These are phyloP conservation scores for Ogataea glucozyma DNA, from an alignment of 805 yeast genomes.

Conservation along the genomic window DNA sequence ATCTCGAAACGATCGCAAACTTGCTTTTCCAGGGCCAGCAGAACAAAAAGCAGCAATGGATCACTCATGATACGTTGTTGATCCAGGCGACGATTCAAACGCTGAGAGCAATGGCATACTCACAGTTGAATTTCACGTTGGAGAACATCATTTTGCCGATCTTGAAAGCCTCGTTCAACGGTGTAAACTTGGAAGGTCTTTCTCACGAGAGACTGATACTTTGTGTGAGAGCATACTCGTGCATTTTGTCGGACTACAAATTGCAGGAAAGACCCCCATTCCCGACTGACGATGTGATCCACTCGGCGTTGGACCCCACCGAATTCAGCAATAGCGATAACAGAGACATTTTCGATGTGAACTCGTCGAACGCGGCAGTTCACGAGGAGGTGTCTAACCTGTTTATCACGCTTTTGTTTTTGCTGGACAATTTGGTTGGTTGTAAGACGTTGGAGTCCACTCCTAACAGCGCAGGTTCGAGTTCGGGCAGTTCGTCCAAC, in stretches of 20 bases:
- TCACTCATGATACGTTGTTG: constrained; percentile 59
- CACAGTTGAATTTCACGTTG: constrained; percentile 74
- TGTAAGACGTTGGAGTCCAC: constrained; percentile 29
- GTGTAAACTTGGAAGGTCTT: constrained; percentile 56
- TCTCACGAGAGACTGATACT: constrained; percentile 71
- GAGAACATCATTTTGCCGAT: constrained; percentile 78
- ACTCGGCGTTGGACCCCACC: constrained; percentile 35
- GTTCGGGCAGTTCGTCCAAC: constrained; percentile 23
- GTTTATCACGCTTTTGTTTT: constrained; percentile 53
- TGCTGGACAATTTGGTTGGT: constrained; percentile 64
- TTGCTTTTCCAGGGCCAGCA: constrained; percentile 50
- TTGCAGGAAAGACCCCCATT: constrained; percentile 65
- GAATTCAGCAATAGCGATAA: constrained; percentile 34
- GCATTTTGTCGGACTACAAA: constrained; percentile 65
- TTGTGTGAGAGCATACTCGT: constrained; percentile 68
- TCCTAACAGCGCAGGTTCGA: constrained; percentile 16
- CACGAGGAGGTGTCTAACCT: constrained; percentile 73
- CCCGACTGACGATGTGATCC: constrained; percentile 57
- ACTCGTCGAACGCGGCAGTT: constrained; percentile 47
- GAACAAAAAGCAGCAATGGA: constrained; percentile 73
- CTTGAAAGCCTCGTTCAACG: constrained; percentile 60
- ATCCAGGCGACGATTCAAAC: constrained; percentile 69
- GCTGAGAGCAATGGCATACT: constrained; percentile 74
- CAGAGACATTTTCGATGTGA: constrained; percentile 45
- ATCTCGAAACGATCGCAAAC: constrained; percentile 64